Conservation (phyloP, 1,284 basidiomycete species). For the Boletellus deceptivus region DNA sequence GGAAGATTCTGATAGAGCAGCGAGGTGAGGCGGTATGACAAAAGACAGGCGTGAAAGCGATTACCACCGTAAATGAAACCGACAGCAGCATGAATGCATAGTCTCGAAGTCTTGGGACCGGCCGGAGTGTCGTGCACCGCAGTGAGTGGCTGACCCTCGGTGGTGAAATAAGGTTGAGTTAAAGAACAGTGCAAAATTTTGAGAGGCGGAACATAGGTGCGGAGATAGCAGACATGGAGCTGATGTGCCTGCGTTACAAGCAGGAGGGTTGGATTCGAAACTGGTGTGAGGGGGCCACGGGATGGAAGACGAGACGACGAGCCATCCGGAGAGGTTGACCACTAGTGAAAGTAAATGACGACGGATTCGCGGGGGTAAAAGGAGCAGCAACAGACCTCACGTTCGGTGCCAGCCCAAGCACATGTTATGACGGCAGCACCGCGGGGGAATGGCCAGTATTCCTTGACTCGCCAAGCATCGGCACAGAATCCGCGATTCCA, state of each 20-base stretch:
- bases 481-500: constrained; percentile 58
- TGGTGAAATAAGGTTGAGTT: constrained; percentile 33
- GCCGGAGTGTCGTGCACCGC: constrained; percentile 32
- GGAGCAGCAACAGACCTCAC: constrained; percentile 47
- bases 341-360: constrained; percentile 36
- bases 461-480: constrained; percentile 61
- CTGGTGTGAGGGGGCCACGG: constrained; percentile 50
- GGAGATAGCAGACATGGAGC: constrained; percentile 49
- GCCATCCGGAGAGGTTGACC: constrained; percentile 44
- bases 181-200: constrained; percentile 52
- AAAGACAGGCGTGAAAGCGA: not conserved
- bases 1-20: constrained; percentile 46
- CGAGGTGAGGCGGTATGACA: constrained; percentile 3
- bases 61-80: constrained; percentile 64
- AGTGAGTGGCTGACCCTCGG: constrained; percentile 34
- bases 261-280: constrained; percentile 49
- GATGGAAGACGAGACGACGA: constrained; percentile 47
- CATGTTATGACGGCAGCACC: constrained; percentile 59
- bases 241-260: constrained; percentile 58
- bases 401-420: constrained; percentile 56
- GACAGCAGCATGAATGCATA: constrained; percentile 62
- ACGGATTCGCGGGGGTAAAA: not conserved
- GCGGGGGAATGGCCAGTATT: constrained; percentile 52
- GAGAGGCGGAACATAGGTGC: constrained; percentile 39
- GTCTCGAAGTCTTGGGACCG: constrained; percentile 42